Evolutionary conservation across 2,329 filamentous ascomycete species (phyloP).

Genomic region (Escovopsis sp.): DNA sequence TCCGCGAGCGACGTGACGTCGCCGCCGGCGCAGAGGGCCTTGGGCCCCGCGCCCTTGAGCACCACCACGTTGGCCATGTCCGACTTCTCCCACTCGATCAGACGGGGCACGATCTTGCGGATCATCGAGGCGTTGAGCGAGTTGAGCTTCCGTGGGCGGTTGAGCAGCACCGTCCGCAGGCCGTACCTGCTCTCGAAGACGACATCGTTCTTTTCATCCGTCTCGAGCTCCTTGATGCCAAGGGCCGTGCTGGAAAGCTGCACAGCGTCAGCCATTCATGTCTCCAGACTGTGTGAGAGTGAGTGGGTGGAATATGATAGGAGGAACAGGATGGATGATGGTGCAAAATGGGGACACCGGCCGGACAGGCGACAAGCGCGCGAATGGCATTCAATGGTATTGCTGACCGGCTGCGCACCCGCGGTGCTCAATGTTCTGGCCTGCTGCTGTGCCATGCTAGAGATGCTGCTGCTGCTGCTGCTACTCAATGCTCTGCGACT

Average conservation of each 20-base stretch:
- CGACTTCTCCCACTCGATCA: constrained; percentile 90
- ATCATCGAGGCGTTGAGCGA: constrained; percentile 90
- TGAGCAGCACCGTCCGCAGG: constrained; percentile 82
- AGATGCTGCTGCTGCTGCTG: constrained; percentile 12
- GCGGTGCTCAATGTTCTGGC: constrained; percentile 55
- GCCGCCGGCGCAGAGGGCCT: constrained; percentile 84
- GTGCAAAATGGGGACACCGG: too few relatives aligned
- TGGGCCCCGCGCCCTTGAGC: constrained; percentile 75
- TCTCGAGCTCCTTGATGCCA: constrained; percentile 39
- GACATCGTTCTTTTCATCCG: constrained; percentile 77
- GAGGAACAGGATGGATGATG: too few relatives aligned
- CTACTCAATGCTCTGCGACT: constrained; percentile 27
- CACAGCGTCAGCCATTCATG: constrained; percentile 3
- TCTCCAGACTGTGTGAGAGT: too few relatives aligned
- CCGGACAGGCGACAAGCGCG: too few relatives aligned
- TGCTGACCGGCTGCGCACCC: constrained; percentile 16
- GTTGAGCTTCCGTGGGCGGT: constrained; percentile 84
- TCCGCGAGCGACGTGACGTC: constrained; percentile 70
- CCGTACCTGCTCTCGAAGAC: constrained; percentile 82
- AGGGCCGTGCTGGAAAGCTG: constrained; percentile 22
- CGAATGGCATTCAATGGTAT: background rate
- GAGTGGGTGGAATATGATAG: too few relatives aligned
- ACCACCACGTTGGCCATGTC: constrained; percentile 86
- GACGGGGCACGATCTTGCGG: constrained; percentile 76
- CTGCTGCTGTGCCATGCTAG: constrained; percentile 56